Evolutionary conservation across 441 rosid species (phyloP).

Genomic region (Populus hybrid): DNA sequence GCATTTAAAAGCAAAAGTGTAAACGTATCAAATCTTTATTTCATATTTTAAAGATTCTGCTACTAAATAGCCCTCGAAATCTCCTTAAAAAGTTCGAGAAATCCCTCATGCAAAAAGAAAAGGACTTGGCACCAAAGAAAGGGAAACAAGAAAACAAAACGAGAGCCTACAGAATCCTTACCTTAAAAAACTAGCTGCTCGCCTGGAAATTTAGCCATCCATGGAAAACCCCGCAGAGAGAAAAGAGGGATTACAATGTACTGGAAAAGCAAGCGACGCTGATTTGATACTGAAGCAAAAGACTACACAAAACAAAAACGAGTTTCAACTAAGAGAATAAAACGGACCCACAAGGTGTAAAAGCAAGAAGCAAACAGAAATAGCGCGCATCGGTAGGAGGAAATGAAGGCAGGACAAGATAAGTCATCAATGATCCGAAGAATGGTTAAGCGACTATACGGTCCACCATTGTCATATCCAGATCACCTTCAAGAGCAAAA

Average conservation of each 20-base stretch:
- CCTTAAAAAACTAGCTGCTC: neutral
- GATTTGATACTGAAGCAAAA: neutral
- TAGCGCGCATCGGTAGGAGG: neutral
- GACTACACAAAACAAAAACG: neutral
- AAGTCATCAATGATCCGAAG: neutral
- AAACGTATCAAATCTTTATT: neutral
- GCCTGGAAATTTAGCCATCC: slow-evolving; percentile 1
- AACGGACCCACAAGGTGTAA: neutral
- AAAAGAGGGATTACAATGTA: neutral
- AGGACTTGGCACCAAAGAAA: slow-evolving; percentile 6
- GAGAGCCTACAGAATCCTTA: neutral
- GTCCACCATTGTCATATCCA: neutral
- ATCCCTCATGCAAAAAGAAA: neutral
- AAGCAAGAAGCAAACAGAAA: neutral
- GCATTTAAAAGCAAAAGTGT: neutral
- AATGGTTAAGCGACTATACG: neutral
- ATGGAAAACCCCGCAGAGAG: neutral
- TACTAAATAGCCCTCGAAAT: neutral
- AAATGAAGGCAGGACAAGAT: neutral
- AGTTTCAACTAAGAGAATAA: neutral
- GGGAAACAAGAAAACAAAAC: neutral
- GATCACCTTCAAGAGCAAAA: neutral
- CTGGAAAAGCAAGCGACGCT: neutral
- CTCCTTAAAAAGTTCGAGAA: neutral
- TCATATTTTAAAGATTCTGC: neutral